Percentiles rank a stretch among this genome's conserved stretches.
These are phyloP conservation scores for Mediolabrus comicus DNA, from an alignment of 108 stramenopile species.

Conservation along the genomic window DNA sequence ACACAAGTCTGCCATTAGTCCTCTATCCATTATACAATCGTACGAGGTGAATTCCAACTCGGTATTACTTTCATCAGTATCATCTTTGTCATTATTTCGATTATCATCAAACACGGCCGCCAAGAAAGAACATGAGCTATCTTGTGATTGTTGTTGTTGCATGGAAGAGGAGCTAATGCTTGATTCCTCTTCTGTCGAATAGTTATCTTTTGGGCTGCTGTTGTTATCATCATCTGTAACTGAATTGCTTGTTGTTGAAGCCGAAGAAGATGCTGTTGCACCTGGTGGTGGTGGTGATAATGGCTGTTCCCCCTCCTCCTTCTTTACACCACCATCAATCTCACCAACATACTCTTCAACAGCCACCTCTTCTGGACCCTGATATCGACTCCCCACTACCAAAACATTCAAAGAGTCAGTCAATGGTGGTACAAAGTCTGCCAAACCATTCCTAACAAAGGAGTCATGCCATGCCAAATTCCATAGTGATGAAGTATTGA, in stretches of 20 bases:
- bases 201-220: too few species aligned
- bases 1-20: conserved; percentile 2
- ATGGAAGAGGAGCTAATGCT: too few species aligned
- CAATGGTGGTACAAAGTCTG: conserved; percentile 21
- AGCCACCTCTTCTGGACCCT: not conserved
- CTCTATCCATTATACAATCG: conserved; percentile 20
- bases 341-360: too few species aligned
- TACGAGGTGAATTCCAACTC: conserved; percentile 1
- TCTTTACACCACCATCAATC: not conserved
- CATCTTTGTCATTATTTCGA: not conserved
- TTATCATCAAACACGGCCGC: conserved; percentile 1
- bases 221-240: not conserved
- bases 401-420: conserved; percentile 4
- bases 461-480: conserved; percentile 15
- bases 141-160: not conserved
- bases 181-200: too few species aligned
- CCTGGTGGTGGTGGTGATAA: too few species aligned
- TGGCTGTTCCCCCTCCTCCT: too few species aligned
- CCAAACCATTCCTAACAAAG: conserved; percentile 13
- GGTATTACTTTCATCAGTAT: not conserved
- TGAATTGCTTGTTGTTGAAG: not conserved
- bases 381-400: conserved; percentile 3
- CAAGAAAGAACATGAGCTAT: conserved; percentile 15
- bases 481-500: conserved; percentile 6
- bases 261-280: not conserved